Evolutionary conservation across 2,329 filamentous ascomycete genomes (phyloP), one percentile per base, ranked within the genome.

Genomic region (Alternaria rosae): DNA sequence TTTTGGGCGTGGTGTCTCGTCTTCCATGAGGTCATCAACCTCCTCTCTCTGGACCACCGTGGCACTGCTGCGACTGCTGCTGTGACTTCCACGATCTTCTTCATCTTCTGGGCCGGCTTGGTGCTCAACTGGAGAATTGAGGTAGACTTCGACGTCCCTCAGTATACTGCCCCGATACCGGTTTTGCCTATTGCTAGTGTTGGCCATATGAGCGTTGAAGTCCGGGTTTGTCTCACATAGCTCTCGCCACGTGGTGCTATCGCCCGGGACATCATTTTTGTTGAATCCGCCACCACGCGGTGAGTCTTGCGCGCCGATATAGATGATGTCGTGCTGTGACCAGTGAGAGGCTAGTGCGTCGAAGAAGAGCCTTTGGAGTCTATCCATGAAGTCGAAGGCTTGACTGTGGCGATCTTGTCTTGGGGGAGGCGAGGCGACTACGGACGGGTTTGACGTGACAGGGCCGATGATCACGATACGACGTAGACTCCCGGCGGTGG

Each of bases 341-440:
- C 64, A 70, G 48, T 71, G 68, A 5, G 53, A 58, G 5, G 59
- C 62, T 3, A 70, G 56, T 0, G 65, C 65, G 26, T 73, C 68
- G 44, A 68, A 67, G 43, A 70, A 60, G n/a, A 73, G 32, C 7
- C 35, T 28, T 8, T 65, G 54, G 10, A 71, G 48, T 1, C 53
- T 42, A 41, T 7, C 28, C 41, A 32, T 48, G 6, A 28, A 13
- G 8, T 17, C 42, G 4, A 17, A 38, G 4, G 38, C 25, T 42
- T 54, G 38, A 7, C 41, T 43, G 41, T 43, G 17, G 41, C 17
- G 41, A 1, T 38, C 35, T 38, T 38, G 35, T 38, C 35, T 38
- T 38, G 35, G 35, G 5, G 35, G 35, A 17, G 35, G 35, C 35
- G 35, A n/a, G 35, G 35, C 17, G 35, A 15, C 35, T 17, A 9